These are phyloP conservation scores for Aspergillus neoniger DNA, from an alignment of 2,329 filamentous ascomycete species.

Conservation along the genomic window DNA sequence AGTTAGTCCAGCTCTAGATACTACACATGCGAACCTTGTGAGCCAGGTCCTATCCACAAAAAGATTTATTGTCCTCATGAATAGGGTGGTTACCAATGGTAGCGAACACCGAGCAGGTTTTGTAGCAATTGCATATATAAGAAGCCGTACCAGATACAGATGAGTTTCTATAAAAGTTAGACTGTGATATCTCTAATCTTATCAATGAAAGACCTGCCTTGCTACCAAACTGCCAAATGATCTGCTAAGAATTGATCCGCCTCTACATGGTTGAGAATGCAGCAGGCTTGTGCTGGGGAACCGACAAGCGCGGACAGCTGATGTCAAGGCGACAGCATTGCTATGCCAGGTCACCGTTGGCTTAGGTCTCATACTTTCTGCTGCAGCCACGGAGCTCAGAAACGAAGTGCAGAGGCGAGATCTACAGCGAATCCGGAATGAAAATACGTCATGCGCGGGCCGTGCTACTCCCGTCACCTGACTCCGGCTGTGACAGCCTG, in stretches of 20 bases:
- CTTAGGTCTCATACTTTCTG: slow-evolving; percentile 15
- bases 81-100: background rate
- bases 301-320: slow-evolving; percentile 7
- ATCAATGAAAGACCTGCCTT: slow-evolving; percentile 20
- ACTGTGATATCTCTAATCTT: background rate
- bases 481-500: background rate
- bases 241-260: slow-evolving; percentile 3
- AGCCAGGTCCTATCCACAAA: background rate
- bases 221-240: slow-evolving; percentile 12
- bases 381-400: background rate
- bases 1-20: background rate
- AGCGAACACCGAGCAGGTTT: background rate
- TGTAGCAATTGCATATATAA: background rate
- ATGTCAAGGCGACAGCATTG: slow-evolving; percentile 14
- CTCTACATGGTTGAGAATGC: background rate
- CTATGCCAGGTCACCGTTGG: slow-evolving; percentile 13
- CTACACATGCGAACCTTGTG: too few relatives aligned
- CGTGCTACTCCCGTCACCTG: slow-evolving; percentile 11
- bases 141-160: slow-evolving; percentile 15
- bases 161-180: slow-evolving; percentile 18
- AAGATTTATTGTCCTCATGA: background rate
- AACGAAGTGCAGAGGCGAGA: slow-evolving; percentile 6
- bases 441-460: slow-evolving; percentile 13
- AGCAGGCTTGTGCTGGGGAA: background rate
- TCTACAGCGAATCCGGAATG: background rate